Percentiles rank a stretch among this genome's conserved stretches.
phyloP scores from a whole-genome alignment of 805 yeast species.

The Kodamaea kaohsiungensis region DNA sequence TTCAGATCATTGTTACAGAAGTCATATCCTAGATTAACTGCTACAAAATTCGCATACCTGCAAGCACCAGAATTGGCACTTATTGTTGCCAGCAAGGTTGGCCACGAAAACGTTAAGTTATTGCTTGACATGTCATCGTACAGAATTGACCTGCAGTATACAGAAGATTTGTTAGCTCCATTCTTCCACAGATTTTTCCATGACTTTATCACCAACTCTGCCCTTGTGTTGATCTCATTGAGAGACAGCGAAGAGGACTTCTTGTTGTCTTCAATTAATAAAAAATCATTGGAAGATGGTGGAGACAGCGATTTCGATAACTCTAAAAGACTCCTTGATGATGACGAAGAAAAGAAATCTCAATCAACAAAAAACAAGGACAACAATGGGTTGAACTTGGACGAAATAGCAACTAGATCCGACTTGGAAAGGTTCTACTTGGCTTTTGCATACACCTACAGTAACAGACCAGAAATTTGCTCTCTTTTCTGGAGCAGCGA shows the following conservation, averaged over 20 bases:
- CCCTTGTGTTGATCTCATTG: slow-evolving; percentile 63
- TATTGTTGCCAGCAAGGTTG: background rate
- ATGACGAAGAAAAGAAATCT: slow-evolving; percentile 10
- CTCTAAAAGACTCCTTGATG: slow-evolving; percentile 6
- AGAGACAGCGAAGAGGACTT: slow-evolving; percentile 77
- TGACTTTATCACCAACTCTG: slow-evolving; percentile 60
- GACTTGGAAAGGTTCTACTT: slow-evolving; percentile 88
- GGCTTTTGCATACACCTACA: slow-evolving; percentile 68
- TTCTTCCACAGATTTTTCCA: slow-evolving; percentile 53
- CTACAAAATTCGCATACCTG: slow-evolving; percentile 53
- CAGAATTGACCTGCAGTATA: slow-evolving; percentile 22
- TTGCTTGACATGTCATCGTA: slow-evolving; percentile 29
- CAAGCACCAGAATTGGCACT: slow-evolving; percentile 36
- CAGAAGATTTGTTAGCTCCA: slow-evolving; percentile 35
- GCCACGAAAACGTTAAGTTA: slow-evolving; percentile 23
- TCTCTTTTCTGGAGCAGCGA: slow-evolving; percentile 59
- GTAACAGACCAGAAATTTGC: slow-evolving; percentile 58
- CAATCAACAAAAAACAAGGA: slow-evolving; percentile 12
- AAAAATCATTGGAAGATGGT: slow-evolving; percentile 10
- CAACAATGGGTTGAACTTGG: slow-evolving; percentile 42
- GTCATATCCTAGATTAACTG: slow-evolving; percentile 58
- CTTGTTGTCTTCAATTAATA: slow-evolving; percentile 49
- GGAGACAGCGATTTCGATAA: background rate
- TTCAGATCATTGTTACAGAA: slow-evolving; percentile 66
- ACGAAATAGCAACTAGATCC: slow-evolving; percentile 67